phyloP scores from a whole-genome alignment of 768 basidiomycete genomes.

The Austroboletus festivus region DNA sequence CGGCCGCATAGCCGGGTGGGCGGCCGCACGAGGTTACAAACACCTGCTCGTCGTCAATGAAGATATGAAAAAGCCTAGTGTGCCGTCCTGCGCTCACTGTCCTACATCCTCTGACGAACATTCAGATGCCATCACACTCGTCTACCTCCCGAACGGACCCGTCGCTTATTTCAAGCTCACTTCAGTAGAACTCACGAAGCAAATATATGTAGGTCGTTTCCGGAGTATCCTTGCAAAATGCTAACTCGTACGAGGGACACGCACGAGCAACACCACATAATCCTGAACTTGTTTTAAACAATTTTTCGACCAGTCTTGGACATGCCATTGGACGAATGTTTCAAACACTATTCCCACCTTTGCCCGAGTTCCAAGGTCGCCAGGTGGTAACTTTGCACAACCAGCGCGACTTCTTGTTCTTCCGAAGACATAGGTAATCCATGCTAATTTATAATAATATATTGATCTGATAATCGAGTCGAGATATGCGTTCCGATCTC shows the following conservation, averaged over 20 bases:
- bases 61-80: constrained; percentile 91
- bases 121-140: constrained; percentile 87
- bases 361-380: constrained; percentile 92
- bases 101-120: constrained; percentile 6
- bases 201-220: constrained; percentile 67
- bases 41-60: constrained; percentile 94
- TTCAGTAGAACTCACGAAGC: constrained; percentile 78
- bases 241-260: constrained; percentile 60
- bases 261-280: constrained; percentile 89
- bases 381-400: constrained; percentile 98
- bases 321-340: constrained; percentile 93
- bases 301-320: constrained; percentile 90
- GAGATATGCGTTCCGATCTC: constrained; percentile 89
- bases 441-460: background rate
- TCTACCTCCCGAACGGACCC: constrained; percentile 88
- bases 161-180: constrained; percentile 95
- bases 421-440: constrained; percentile 85
- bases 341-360: constrained; percentile 91
- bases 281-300: constrained; percentile 93
- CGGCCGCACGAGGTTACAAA: constrained; percentile 81
- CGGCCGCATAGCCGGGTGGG: constrained; percentile 91
- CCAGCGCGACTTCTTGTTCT: constrained; percentile 97
- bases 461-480: constrained; percentile 6
- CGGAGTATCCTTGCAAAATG: background rate
- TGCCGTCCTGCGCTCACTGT: constrained; percentile 31